Evolutionary conservation across 805 yeast genomes (phyloP), one percentile per base, ranked within the genome.

Genomic region (Nakazawaea populi): DNA sequence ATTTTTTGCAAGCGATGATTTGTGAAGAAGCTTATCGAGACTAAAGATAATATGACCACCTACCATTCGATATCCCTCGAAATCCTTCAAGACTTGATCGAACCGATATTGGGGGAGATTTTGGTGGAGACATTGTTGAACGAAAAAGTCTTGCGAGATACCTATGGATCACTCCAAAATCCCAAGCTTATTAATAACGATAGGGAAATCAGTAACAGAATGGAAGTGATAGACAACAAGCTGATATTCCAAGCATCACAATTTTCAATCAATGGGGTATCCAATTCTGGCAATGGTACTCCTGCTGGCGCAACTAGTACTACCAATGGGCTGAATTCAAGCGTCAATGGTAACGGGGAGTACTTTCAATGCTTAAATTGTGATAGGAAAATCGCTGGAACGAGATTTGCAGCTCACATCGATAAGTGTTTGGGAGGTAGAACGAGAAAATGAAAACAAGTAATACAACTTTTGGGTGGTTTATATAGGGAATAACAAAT

Each of bases 391-490:
- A 85, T 92, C 6, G 92, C 96, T 0, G 96, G 96, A 1, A 85
- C 88, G 38, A 72, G 99, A 52, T 91, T 89, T 73, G 97, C 98
- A 2, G 90, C 88, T 41, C 99, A 92, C 67, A 75, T 92, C 32
- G 95, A 90, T 63, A 82, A 96, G 59, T 92, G 99, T 63, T 67
- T 90, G 28, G 88, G 89, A 42, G 87, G 97, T 10, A 76, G 87
- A 52, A 72, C 73, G 29, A 69, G 83, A 56, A 71, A 75, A 55
- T 70, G 52, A 58, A 10, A 12, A 37, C 6, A 34, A 38, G 27
- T 7, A 3, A 32, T 4, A n/a, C 3, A 44, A 2, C 24, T 3
- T 18, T 18, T 18, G 2, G 24, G 24, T 18, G 24, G 24, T 18
- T 18, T 18, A 18, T 18, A 2, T 3, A 18, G 24, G 24, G 24